Base-by-base conservation (phyloP, 148 eudicot species). In the Rhododendron griersonianum region DNA sequence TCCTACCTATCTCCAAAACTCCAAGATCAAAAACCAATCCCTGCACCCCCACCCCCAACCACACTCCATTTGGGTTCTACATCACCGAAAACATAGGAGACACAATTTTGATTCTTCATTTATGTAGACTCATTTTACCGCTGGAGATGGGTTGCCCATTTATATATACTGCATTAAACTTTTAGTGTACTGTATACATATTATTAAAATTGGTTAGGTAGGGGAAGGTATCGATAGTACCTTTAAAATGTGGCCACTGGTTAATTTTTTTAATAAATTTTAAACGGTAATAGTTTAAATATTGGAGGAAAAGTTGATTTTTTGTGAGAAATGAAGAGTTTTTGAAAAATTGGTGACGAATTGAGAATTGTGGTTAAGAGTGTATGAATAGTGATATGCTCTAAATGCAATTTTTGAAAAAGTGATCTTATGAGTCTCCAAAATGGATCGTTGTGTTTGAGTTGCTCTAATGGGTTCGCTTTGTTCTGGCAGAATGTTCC, bases 401-500 rank as follows among this genome's bases (percentile, higher is more conserved):
- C 71, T 23, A 65, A 25, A 65, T 65, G 39, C 37, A 69, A 28
- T 28, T 69, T 69, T 30, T 28, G 15, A 28, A 28, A 30, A 71
- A 33, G 41, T 33, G 21, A 71, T 71, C 15, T 71, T 71, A 25
- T 28, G 39, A 33, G 76, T 71, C 41, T 71, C 19, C 35, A 33
- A 71, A 71, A 30, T 71, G 76, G 41, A 71, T 30, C 33, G 21
- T 71, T 30, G 19, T 71, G 76, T 71, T 71, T 30, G 76, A 71
- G 76, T 71, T 71, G 41, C 9, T 30, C 76, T 35, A 10, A 2
- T 10, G n/a, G 77, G 78, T 71, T 35, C 25, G 4, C 11, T 92
- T 57, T 16, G 15, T 39, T 74, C 79, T 84, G 76, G 85, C 93
- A 97, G 99, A 93, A 97, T 86, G 96, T 97, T 63, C 95, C 96